Evolutionary conservation across 108 stramenopile species (phyloP).

Genomic region (Cyclotella kingstonii): DNA sequence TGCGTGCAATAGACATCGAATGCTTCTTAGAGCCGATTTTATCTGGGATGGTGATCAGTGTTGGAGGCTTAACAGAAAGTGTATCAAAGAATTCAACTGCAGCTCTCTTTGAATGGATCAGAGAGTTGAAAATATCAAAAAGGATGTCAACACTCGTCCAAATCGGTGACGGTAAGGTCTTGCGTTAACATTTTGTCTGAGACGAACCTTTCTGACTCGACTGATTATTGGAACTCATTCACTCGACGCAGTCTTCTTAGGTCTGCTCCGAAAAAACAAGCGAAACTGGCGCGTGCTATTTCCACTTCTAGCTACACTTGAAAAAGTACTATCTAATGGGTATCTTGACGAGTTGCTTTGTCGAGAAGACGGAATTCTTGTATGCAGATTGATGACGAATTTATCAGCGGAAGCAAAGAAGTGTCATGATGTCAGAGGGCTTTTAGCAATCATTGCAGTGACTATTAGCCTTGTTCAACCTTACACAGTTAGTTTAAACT

Average conservation of each 20-base stretch:
- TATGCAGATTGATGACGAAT: slow-evolving; percentile 38
- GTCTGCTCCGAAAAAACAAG: slow-evolving; percentile 49
- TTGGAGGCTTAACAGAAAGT: slow-evolving; percentile 92
- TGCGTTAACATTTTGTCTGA: too few species aligned
- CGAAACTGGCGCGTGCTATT: slow-evolving; percentile 61
- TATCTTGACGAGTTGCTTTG: slow-evolving; percentile 60
- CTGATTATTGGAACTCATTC: not conserved
- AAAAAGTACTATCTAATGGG: slow-evolving; percentile 67
- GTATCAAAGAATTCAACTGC: slow-evolving; percentile 74
- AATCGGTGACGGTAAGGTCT: slow-evolving; percentile 47
- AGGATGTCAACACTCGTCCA: slow-evolving; percentile 34
- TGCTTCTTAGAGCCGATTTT: slow-evolving; percentile 67
- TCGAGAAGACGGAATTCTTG: slow-evolving; percentile 39
- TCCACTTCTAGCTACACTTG: slow-evolving; percentile 76
- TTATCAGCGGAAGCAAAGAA: slow-evolving; percentile 54
- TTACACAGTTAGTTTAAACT: slow-evolving; percentile 30
- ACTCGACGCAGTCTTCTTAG: slow-evolving; percentile 29
- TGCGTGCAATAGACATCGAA: slow-evolving; percentile 67
- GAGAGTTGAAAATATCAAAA: slow-evolving; percentile 43
- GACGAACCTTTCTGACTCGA: slow-evolving; percentile 4
- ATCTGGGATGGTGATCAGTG: slow-evolving; percentile 86
- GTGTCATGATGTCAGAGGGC: slow-evolving; percentile 71
- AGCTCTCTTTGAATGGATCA: slow-evolving; percentile 77
- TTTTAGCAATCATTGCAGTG: slow-evolving; percentile 65
- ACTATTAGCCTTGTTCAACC: slow-evolving; percentile 53